Evolutionary conservation across 768 basidiomycete genomes (phyloP), one percentile per base, ranked within the genome.

Genomic region (Lactarius hengduanensis): DNA sequence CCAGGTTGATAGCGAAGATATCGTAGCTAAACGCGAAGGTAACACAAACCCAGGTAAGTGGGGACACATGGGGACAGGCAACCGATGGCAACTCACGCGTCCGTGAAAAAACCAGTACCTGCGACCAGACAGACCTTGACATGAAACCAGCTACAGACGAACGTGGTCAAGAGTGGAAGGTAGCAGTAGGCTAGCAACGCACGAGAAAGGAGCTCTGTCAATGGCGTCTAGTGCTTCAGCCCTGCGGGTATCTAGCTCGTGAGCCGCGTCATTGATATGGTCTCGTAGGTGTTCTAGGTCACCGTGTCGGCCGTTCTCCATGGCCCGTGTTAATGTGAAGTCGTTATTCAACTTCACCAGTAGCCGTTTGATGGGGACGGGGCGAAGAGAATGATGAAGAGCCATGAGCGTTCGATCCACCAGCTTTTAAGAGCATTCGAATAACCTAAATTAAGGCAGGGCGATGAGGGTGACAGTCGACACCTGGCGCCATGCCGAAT

Each of bases 81-180:
- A 43, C 1, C 0, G 18, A 50, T 26, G 26, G 4, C 2, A 2
- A 75, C 83, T 71, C 70, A 87, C 84, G 88, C 86, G 77, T 92
- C 92, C 58, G 93, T 94, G 81, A 94, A 96, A 83, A 96, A 95
- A 26, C 94, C 94, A 15, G 90, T 88, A 71, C 93, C 91, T 2
- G 91, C 80, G 43, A 81, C 77, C 50, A 76, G 32, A 63, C 69
- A 73, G 53, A 80, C 73, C 73, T 83, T 84, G 61, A 82, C 76
- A 69, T 85, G 84, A 75, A 83, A 84, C 77, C 78, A 80, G 2
- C 79, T 80, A 61, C 34, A 43, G 11, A 32, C 50, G 9, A 34
- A 34, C 34, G 7, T 10, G 22, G 36, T 64, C 13, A 56, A 0
- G 59, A 38, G 22, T 7, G 22, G 10, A 34, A 36, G 26, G 9